Evolutionary conservation across 2,329 filamentous ascomycete species (phyloP), one percentile per base, ranked within the genome.

Genomic region (Fusarium protoensiforme): DNA sequence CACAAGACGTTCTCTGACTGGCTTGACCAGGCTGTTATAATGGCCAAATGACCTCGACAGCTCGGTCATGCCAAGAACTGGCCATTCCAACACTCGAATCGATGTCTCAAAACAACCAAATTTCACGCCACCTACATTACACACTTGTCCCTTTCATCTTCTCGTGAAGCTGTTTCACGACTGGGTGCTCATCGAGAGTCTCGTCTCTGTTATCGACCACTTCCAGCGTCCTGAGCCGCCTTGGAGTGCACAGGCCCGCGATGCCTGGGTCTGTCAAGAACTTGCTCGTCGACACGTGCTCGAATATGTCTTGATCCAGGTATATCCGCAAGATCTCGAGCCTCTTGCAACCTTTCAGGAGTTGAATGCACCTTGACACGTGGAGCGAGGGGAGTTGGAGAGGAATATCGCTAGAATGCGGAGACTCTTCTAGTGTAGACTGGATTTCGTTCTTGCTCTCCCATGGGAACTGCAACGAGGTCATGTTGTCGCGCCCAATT

Each of bases 401-500:
- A 31, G 8, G 24, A 36, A 18, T n/a, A 29, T 57, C 29, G 4
- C 35, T 16, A 22, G 24, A 27, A n/a, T 35, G 13, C 2, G 51
- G 51, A 61, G 35, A 33, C 27, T 53, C 27, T 36, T 57, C 64
- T 54, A 57, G 16, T 36, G 4, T 53, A n/a, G 2, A 14, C 10
- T 46, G 41, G 31, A 43, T 20, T 31, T 71, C 68, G 20, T 46
- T 54, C 13, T 16, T 18, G 51, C 68, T 68, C 33, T 46, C 43
- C 68, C 68, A 71, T 10, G 48, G 31, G 31, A 71, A 63, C 10
- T 65, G 31, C 20, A 71, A 10, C 10, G 57, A 60, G 3, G 60
- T 64, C 24, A 71, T 61, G 27, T 68, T 71, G n/a, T 41, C 39
- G 31, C 68, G 68, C 10, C 68, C 65, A 18, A 71, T 48, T 4